A percentile compares a stretch with the other conserved stretches of the same genome.
These are phyloP conservation scores for Skeletonema tropicum DNA, from an alignment of 108 stramenopile species.

Conservation along the genomic window DNA sequence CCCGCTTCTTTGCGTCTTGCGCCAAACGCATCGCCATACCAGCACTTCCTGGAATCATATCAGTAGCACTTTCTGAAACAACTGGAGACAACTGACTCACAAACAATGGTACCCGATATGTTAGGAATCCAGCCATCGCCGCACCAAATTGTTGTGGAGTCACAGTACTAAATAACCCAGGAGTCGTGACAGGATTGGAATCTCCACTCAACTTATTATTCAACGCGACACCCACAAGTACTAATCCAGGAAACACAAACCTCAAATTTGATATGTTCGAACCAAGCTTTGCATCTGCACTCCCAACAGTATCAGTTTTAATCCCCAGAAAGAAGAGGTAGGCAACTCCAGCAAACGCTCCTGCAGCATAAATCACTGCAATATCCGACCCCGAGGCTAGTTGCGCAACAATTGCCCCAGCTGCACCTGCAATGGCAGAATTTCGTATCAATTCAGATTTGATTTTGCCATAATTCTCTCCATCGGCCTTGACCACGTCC, in stretches of 20 bases:
- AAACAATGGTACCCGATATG: conserved; percentile 84
- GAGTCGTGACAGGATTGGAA: conserved; percentile 37
- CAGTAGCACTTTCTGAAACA: conserved; percentile 49
- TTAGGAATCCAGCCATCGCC: conserved; percentile 81
- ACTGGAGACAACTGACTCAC: conserved; percentile 67
- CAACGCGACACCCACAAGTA: conserved; percentile 66
- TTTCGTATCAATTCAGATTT: conserved; percentile 62
- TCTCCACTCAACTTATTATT: conserved; percentile 59
- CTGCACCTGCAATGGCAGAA: conserved; percentile 60
- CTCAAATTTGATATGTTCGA: conserved; percentile 66
- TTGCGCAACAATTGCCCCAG: conserved; percentile 59
- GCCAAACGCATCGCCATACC: conserved; percentile 30
- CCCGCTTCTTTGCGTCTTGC: conserved; percentile 28
- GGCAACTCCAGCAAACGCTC: conserved; percentile 65
- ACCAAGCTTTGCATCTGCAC: conserved; percentile 55
- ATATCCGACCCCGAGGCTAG: conserved; percentile 58
- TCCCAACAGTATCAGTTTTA: conserved; percentile 80
- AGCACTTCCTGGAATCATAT: conserved; percentile 42
- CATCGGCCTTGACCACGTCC: conserved; percentile 55
- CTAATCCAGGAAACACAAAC: conserved; percentile 70
- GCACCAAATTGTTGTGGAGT: conserved; percentile 79
- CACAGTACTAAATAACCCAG: conserved; percentile 58
- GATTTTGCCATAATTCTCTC: conserved; percentile 53
- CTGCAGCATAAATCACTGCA: conserved; percentile 67
- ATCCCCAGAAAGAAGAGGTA: conserved; percentile 77